These are phyloP conservation scores for Austroboletus novae-zelandiae DNA, from an alignment of 1,284 basidiomycete genomes.

Conservation along the genomic window DNA sequence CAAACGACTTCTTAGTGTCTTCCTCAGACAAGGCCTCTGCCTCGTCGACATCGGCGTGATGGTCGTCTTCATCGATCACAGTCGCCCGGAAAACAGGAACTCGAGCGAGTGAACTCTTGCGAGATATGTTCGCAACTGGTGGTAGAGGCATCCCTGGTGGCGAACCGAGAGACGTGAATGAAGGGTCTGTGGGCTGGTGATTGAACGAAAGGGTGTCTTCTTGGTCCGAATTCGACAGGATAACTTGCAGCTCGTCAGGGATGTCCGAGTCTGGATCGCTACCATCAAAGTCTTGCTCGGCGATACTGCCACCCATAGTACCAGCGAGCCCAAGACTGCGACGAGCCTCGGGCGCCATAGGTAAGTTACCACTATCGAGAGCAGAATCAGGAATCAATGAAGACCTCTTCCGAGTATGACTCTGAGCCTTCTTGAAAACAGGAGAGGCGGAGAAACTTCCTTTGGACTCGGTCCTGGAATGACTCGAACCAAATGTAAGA, in stretches of 20 bases:
- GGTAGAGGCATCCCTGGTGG: conserved; percentile 44
- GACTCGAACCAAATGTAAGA: conserved; percentile 50
- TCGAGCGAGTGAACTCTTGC: conserved; percentile 13
- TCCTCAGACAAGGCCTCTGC: conserved; percentile 43
- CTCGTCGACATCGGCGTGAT: conserved; percentile 49
- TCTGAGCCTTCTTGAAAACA: conserved; percentile 47
- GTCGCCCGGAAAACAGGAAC: conserved; percentile 46
- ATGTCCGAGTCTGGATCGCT: conserved; percentile 73
- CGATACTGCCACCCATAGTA: conserved; percentile 55
- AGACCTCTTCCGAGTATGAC: conserved; percentile 38
- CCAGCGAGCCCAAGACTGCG: conserved; percentile 59
- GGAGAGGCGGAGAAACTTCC: conserved; percentile 38
- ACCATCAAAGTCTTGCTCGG: conserved; percentile 43
- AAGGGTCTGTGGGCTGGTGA: conserved; percentile 7
- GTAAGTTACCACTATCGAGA: conserved; percentile 25
- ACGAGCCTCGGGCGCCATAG: conserved; percentile 50
- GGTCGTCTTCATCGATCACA: conserved; percentile 44
- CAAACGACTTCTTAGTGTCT: conserved; percentile 77
- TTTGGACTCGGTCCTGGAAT: conserved; percentile 31
- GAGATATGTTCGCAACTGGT: conserved; percentile 12
- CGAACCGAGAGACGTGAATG: conserved; percentile 39
- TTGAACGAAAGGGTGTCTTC: conserved; percentile 45
- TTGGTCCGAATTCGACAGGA: conserved; percentile 52
- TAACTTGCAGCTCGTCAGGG: conserved; percentile 66
- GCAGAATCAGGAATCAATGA: conserved; percentile 29